Percentiles rank a stretch among this genome's conserved stretches.
These are phyloP conservation scores for Phytophthora meadii DNA, from an alignment of 352 stramenopile species.

Conservation along the genomic window DNA sequence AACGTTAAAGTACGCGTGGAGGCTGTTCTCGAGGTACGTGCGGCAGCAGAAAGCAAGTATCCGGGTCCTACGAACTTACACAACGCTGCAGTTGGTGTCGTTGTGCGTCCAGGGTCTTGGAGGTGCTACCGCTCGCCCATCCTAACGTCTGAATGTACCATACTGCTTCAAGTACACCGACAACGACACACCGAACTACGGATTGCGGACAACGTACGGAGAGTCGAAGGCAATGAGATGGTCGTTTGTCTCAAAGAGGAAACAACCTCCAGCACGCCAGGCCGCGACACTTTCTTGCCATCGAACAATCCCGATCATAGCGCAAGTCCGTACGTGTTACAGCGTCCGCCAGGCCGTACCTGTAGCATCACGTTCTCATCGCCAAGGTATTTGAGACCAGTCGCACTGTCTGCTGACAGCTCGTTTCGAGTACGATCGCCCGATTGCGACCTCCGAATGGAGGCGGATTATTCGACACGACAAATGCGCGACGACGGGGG, in stretches of 20 bases:
- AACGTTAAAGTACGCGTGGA: constrained; percentile 61
- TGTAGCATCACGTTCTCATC: constrained; percentile 1
- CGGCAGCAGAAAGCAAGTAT: not conserved
- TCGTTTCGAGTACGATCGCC: constrained; percentile 7
- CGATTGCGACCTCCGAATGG: constrained; percentile 10
- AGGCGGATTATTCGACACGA: constrained; percentile 20
- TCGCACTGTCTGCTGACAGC: constrained; percentile 20
- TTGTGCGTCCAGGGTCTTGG: constrained; percentile 43
- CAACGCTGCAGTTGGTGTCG: constrained; percentile 38
- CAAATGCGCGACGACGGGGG: constrained; percentile 6
- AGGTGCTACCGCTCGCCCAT: not conserved
- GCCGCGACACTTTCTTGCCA: constrained; percentile 14
- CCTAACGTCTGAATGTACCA: not conserved
- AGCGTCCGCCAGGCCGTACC: not conserved
- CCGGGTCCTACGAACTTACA: not conserved
- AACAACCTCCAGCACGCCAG: constrained; percentile 10
- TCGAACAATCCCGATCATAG: not conserved
- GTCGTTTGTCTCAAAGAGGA: constrained; percentile 9
- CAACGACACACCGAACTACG: not conserved
- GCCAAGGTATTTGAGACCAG: not conserved
- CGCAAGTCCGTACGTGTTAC: constrained; percentile 1
- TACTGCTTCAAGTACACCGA: not conserved
- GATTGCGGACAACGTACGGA: constrained; percentile 13
- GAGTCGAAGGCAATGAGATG: constrained; percentile 6
- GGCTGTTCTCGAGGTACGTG: constrained; percentile 58